These are phyloP conservation scores for Daldinia vernicosa DNA, from an alignment of 495 filamentous ascomycete species.

Conservation along the genomic window DNA sequence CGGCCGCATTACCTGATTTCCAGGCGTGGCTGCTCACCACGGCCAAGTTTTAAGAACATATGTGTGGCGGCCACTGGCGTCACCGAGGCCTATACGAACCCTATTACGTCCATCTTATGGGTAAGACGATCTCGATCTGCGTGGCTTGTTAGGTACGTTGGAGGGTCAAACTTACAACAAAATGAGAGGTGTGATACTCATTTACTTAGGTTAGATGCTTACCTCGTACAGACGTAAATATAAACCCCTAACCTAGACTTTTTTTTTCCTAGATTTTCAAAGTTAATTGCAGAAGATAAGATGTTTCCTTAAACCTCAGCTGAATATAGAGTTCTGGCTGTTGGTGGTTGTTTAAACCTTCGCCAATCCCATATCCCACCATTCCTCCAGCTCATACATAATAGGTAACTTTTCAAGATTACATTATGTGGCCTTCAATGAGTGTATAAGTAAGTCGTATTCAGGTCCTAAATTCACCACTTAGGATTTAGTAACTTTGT, in stretches of 20 bases:
- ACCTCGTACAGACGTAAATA: neutral
- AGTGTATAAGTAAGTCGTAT: too few relatives aligned
- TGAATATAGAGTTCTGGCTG: neutral
- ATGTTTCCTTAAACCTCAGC: neutral
- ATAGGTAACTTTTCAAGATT: slow-evolving; percentile 5
- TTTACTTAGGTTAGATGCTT: neutral
- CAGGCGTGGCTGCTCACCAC: slow-evolving; percentile 10
- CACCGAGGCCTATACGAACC: slow-evolving; percentile 30
- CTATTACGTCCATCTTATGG: slow-evolving; percentile 23
- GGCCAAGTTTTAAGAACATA: slow-evolving; percentile 24
- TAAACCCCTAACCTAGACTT: neutral
- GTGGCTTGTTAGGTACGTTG: slow-evolving; percentile 7
- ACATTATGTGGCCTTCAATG: too few relatives aligned
- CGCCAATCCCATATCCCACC: neutral
- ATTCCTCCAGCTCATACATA: slow-evolving; percentile 9
- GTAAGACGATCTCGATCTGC: slow-evolving; percentile 28
- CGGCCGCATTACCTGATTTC: slow-evolving; percentile 42
- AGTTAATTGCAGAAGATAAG: neutral
- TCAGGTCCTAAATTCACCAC: too few relatives aligned
- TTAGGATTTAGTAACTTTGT: neutral
- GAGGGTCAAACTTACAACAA: neutral
- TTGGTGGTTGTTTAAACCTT: neutral
- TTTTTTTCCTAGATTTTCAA: neutral
- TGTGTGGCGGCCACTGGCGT: slow-evolving; percentile 41
- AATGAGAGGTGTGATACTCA: neutral